These are phyloP conservation scores for Coprinopsis sp. DNA, from an alignment of 768 basidiomycete genomes.

Conservation along the genomic window DNA sequence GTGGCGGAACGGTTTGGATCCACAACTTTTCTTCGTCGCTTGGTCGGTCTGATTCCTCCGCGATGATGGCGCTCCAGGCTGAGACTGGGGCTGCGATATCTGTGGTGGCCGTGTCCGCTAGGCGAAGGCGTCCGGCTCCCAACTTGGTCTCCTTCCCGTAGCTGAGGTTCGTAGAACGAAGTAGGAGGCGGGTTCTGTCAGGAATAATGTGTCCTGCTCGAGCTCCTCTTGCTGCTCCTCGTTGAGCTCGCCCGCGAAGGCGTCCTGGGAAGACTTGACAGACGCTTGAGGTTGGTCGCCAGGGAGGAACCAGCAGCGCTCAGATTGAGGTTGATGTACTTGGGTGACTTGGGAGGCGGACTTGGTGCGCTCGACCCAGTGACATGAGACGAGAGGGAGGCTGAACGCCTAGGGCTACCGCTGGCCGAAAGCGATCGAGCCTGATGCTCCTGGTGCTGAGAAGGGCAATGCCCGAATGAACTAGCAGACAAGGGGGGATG, in stretches of 20 bases:
- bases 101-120: too few relatives aligned
- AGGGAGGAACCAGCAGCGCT: conserved; percentile 28
- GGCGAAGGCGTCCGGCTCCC: conserved; percentile 39
- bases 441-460: background rate
- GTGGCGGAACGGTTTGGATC: conserved; percentile 57
- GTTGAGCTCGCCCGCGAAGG: conserved; percentile 54
- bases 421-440: background rate
- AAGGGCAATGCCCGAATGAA: background rate
- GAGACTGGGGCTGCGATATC: too few relatives aligned
- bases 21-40: conserved; percentile 27
- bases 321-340: too few relatives aligned
- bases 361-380: conserved; percentile 39
- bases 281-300: conserved; percentile 41
- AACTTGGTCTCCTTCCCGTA: too few relatives aligned
- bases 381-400: conserved; percentile 11
- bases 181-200: background rate
- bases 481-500: background rate
- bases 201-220: conserved; percentile 17
- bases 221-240: conserved; percentile 29
- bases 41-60: too few relatives aligned
- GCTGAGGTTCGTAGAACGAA: too few relatives aligned
- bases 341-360: conserved; percentile 47
- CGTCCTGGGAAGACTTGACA: conserved; percentile 61
- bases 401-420: conserved; percentile 1
- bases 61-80: too few relatives aligned